Base-by-base conservation (phyloP, 306 rosid genomes). In the Mimosa pudica region DNA sequence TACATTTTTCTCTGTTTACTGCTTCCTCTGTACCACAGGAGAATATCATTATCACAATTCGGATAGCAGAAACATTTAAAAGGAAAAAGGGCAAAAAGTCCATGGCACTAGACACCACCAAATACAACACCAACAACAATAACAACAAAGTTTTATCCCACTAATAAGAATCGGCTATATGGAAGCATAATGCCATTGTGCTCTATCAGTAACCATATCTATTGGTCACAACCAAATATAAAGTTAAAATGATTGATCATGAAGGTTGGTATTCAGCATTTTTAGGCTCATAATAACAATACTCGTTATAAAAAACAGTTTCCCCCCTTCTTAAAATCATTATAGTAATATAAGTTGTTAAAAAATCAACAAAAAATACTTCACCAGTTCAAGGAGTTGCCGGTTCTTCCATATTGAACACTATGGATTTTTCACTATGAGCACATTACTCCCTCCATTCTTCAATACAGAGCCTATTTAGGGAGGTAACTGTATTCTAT, bases 381-480 rank as follows among this genome's bases (percentile, higher is more conserved):
- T 20, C 24, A 63, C 60, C 82, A 79, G 66, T 57, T 36, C 70
- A 71, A 63, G 30, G 74, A 30, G 18, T 64, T 14, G 18, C 71
- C 10, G 69, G 81, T 79, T 70, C 72, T 78, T 86, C 78, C 77
- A 51, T 62, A 12, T 41, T 32, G 62, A 79, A 79, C 60, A 70
- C 30, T 70, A 62, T 45, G 52, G 75, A 58, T 42, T 45, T 49
- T 63, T 61, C 5, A 20, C 38, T 42, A 51, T 47, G 67, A 57
- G 74, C 35, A 41, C 71, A 77, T 76, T 24, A 24, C 30, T 24
- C 30, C 30, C 30, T 24, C 30, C 30, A 24, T 24, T 24, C 30
- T 24, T 24, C 30, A 24, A 24, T 24, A 24, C 30, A 24, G 30
- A 24, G 30, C 30, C 30, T 24, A 24, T 24, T 24, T 24, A 24